Evolutionary conservation across 257 asterid species (phyloP).

Genomic region (Nyctanthes arbortristis): DNA sequence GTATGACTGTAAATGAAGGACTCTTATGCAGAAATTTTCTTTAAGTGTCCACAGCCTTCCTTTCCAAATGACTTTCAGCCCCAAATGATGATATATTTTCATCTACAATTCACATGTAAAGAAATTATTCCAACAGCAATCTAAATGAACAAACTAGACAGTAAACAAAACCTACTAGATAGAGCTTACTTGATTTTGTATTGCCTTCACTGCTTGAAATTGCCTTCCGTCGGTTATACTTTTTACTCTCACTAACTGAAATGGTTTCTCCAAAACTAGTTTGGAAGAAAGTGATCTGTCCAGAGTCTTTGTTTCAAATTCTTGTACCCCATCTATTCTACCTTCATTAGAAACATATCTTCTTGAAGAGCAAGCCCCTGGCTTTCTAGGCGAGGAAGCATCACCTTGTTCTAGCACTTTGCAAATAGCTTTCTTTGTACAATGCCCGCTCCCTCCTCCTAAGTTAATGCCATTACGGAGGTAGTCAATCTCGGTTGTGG

Average conservation of each 20-base stretch:
- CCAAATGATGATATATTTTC: background rate
- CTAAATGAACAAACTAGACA: no score
- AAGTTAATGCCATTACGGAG: background rate
- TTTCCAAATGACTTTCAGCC: background rate
- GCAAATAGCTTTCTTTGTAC: background rate
- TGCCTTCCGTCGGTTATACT: background rate
- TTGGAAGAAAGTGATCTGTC: background rate
- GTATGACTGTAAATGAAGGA: slow-evolving; percentile 9
- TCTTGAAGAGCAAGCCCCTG: slow-evolving; percentile 9
- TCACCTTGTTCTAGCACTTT: slow-evolving; percentile 2
- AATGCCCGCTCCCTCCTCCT: background rate
- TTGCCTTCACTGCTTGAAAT: slow-evolving; percentile 2
- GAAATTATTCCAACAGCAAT: no score
- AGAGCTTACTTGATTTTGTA: background rate
- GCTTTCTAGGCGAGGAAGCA: background rate
- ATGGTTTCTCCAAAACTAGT: background rate
- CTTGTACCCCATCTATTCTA: background rate
- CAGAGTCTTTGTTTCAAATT: background rate
- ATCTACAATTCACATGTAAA: background rate
- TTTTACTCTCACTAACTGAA: background rate
- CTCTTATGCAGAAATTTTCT: background rate
- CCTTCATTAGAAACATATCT: background rate
- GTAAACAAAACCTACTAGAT: background rate
- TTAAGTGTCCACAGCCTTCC: slow-evolving; percentile 1
- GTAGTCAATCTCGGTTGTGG: slow-evolving; percentile 10